Percentiles rank a stretch among this genome's conserved stretches.
phyloP scores from a whole-genome alignment of 441 rosid genomes.

The Croton setiger region DNA sequence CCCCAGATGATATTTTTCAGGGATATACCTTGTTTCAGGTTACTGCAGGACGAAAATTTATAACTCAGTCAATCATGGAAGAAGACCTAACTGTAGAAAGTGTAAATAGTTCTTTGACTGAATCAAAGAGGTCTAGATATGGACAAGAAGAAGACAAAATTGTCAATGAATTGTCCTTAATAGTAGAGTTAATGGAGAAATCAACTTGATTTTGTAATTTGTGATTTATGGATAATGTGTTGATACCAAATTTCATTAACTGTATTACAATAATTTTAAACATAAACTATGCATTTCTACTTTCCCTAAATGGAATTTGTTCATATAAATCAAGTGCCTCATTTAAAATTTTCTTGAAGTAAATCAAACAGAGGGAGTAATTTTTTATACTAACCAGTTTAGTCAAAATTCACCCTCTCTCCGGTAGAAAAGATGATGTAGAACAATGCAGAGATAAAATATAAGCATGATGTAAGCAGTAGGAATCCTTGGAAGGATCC shows the following conservation, averaged over 20 bases:
- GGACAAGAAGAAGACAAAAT: not conserved
- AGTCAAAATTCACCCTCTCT: conserved; percentile 71
- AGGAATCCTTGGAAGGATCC: conserved; percentile 95
- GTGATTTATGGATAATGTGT: too few relatives aligned
- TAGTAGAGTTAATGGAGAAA: too few relatives aligned
- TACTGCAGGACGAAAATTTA: conserved; percentile 16
- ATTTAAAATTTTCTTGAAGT: too few relatives aligned
- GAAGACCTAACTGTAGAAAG: too few relatives aligned
- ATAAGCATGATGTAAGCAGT: conserved; percentile 64
- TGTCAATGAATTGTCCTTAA: too few relatives aligned
- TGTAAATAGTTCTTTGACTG: too few relatives aligned
- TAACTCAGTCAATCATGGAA: not conserved
- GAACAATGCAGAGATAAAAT: conserved; percentile 70
- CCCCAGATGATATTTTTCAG: not conserved
- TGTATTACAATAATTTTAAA: too few relatives aligned
- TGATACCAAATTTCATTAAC: too few relatives aligned
- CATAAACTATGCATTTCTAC: too few relatives aligned
- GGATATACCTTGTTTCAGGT: conserved; percentile 10
- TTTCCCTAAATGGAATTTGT: too few relatives aligned
- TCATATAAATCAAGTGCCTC: too few relatives aligned
- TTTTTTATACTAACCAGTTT: conserved; percentile 36
- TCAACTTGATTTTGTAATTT: too few relatives aligned
- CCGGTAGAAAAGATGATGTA: conserved; percentile 75
- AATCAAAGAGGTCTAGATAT: not conserved
- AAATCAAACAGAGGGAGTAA: not conserved